Evolutionary conservation across 1,139 yeast species (phyloP).

Genomic region (Diutina catenulata): DNA sequence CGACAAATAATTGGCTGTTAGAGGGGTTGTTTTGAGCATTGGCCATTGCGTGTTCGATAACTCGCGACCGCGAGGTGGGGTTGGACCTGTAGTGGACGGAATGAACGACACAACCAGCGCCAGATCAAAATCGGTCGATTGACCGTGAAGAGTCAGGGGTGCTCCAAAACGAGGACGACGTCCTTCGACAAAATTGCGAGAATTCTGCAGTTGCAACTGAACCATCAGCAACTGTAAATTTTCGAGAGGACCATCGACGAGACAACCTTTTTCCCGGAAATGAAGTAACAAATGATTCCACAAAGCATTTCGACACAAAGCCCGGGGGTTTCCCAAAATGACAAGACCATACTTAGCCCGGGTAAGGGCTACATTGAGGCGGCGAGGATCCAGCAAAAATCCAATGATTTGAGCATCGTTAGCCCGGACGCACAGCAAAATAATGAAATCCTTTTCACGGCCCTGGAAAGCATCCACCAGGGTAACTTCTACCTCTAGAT

Average conservation of each 20-base stretch:
- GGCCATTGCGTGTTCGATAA: conserved; percentile 9
- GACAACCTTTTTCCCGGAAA: conserved; percentile 73
- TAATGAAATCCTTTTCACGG: conserved; percentile 84
- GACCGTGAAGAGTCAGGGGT: conserved; percentile 6
- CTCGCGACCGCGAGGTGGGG: neutral
- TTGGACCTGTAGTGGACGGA: conserved; percentile 9
- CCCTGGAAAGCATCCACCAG: conserved; percentile 97
- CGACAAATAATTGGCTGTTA: conserved; percentile 33
- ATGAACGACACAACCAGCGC: conserved; percentile 38
- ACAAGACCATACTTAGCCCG: conserved; percentile 82
- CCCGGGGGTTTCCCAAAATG: conserved; percentile 75
- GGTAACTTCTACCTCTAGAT: conserved; percentile 72
- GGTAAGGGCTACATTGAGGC: conserved; percentile 86
- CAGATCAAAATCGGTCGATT: conserved; percentile 28
- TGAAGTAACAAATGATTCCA: conserved; percentile 77
- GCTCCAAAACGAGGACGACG: conserved; percentile 14
- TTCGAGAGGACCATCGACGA: conserved; percentile 88
- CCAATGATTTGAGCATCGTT: conserved; percentile 79
- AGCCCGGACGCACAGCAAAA: conserved; percentile 84
- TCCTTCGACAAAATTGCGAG: conserved; percentile 10
- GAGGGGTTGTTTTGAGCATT: conserved; percentile 9
- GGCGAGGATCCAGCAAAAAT: conserved; percentile 78
- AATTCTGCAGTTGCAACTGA: conserved; percentile 24
- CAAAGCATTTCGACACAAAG: conserved; percentile 55
- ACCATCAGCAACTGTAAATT: conserved; percentile 65